Evolutionary conservation across 805 yeast genomes (phyloP), one percentile per base, ranked within the genome.

Genomic region (Jamesozyma piceae): DNA sequence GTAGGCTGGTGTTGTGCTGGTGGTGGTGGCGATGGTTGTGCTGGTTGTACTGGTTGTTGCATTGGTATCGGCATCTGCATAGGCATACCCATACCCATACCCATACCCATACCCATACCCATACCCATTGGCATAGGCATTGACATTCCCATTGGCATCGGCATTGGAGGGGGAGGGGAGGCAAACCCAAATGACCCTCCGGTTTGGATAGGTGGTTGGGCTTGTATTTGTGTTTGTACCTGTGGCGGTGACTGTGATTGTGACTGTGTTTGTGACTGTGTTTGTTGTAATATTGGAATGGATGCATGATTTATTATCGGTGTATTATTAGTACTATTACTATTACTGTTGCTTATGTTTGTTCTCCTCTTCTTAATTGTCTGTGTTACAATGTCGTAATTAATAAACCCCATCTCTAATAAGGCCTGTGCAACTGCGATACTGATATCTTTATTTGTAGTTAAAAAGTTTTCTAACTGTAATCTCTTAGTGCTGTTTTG

Each of bases 321-420:
- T 8, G 28, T 24, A 11, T 6, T 24, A 24, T 6, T 24, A 24
- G 28, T 24, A 11, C 10, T 24, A 24, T 6, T 24, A 24, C 10
- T 24, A 11, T 6, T 24, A 24, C 10, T 24, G 11, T 6, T 24
- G 28, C 28, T 35, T 10, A 13, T 34, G 2, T 37, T 13, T 22
- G 34, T 33, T 15, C 38, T 21, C 8, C 18, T 27, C 21, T 35
- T 22, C 38, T 35, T 35, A 3, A 35, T 22, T 34, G 75, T 46
- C 77, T 75, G 13, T 29, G 71, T 69, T n/a, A 82, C 76, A n/a
- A 80, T 82, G 36, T 75, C 78, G 31, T 72, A 68, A 56, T 82
- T 84, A 19, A 83, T 75, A 35, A 83, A 70, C 1, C 92, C 94
- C 89, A 83, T 82, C 38, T 82, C 67, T 17, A 83, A 63, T 47